Evolutionary conservation across 257 asterid genomes (phyloP), one percentile per base, ranked within the genome.

Genomic region (Ocimum tenuiflorum): DNA sequence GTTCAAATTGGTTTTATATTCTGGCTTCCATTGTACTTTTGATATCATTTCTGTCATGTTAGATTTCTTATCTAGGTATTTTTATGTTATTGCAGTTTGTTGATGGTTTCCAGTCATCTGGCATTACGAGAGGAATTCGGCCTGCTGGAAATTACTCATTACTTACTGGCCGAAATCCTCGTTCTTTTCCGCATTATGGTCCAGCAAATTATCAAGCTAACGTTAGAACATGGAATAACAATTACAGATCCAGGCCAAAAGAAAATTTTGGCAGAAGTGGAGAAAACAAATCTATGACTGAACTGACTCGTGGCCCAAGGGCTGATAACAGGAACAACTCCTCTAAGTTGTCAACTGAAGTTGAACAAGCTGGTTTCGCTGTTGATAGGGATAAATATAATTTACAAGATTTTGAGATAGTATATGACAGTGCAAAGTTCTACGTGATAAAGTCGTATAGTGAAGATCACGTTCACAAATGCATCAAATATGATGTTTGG

Each of bases 281-380:
- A 55, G 85, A 80, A 46, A 17, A 39, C 43, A 88, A 78, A 70
- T 76, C 78, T 33, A 70, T 67, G 6, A 59, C 67, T 4, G 96
- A 91, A 79, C 49, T 91, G 31, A 87, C 89, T 50, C 86, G 97
- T 61, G 97, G 97, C 62, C 97, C 97, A 46, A 83, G 97, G 64
- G 87, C 82, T 15, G 77, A 75, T 36, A 58, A 24, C 17, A 73
- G 67, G 72, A 78, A 46, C 53, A 78, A 63, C 62, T 62, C 78
- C 17, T 7, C 69, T 3, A 78, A 77, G 42, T 60, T 22, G 47
- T 56, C 73, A 23, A 66, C 79, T 24, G 94, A 85, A 64, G 78
- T 47, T 59, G 89, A 79, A 51, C 80, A 74, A 36, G 60, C 63
- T 9, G 77, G 22, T 42, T 60, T 69, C 57, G 59, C 73, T 14